Base-by-base conservation (phyloP, 208 protist genomes). In the Crithidia fasciculata region DNA sequence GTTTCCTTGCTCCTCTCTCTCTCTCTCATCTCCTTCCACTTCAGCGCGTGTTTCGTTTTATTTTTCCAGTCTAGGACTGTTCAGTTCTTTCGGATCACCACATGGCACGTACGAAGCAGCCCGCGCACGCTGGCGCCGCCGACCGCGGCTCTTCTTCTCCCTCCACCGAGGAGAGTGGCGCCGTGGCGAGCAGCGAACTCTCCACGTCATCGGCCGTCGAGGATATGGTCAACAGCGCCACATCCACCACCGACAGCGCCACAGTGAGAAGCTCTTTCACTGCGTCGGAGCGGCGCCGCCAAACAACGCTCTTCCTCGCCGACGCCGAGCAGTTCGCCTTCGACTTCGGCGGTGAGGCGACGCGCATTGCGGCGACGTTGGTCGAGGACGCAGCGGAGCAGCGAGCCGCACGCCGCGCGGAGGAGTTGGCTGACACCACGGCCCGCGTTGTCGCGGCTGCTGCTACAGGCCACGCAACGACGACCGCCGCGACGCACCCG, bases 241-340 rank as follows among this genome's bases (percentile, higher is more conserved):
- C 28, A 28, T 28, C 28, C 28, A 28, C 28, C 28, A 28, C 28
- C 28, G 28, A 28, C 28, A 28, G 28, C 6, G 8, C 40, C 44
- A 39, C 65, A 18, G 9, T 9, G 4, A 12, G 15, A 4, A 41
- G 50, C 43, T 39, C 12, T 28, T 65, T 63, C 16, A 76, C 76
- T 2, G 76, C 63, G 7, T 81, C 69, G 1, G 69, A 81, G 58
- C 16, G 5, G n/a, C 79, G 69, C 6, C 82, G 83, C 13, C 72
- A 81, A 36, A 70, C 65, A 50, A 72, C 52, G 3, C 80, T 96
- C n/a, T 92, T 96, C 19, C 87, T 96, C 12, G 76, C 60, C 8
- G 92, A 94, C 13, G 78, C 76, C 40, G 89, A 96, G 76, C 67
- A 85, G 45, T 96, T 96, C 69, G 58, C 82, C 8, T 96, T 96